Evolutionary conservation across 495 filamentous ascomycete genomes (phyloP).

Genomic region (Sordaria brevicollis): DNA sequence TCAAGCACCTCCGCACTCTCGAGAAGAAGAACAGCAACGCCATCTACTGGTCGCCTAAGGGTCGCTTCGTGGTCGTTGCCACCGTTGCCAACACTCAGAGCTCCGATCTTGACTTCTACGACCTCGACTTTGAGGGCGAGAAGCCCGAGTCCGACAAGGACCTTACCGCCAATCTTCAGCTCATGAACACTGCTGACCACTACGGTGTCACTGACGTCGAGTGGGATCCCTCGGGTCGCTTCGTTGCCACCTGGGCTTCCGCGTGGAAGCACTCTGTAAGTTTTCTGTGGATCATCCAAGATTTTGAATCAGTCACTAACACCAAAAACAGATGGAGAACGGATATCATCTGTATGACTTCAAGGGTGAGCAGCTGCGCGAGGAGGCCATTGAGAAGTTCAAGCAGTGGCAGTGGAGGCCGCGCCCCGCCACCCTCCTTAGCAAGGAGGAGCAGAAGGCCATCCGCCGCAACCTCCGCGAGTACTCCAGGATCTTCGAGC

Average conservation of each 20-base stretch:
- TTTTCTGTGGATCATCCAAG: constrained; percentile 7
- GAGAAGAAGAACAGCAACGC: constrained; percentile 99
- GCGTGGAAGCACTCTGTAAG: constrained; percentile 92
- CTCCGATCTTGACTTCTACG: constrained; percentile 95
- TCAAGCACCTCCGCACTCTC: constrained; percentile 83
- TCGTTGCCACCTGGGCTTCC: constrained; percentile 82
- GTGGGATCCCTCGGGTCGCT: constrained; percentile 94
- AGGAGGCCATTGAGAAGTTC: constrained; percentile 92
- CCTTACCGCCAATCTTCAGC: constrained; percentile 81
- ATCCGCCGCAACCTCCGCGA: constrained; percentile 98
- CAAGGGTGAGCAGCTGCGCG: constrained; percentile 76
- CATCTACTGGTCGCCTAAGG: constrained; percentile 98
- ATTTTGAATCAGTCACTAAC: constrained; percentile 25
- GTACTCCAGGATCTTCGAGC: constrained; percentile 88
- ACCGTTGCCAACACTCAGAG: constrained; percentile 84
- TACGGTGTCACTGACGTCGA: constrained; percentile 96
- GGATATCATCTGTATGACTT: constrained; percentile 98
- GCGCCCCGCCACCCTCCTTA: constrained; percentile 75
- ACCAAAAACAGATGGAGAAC: constrained; percentile 74
- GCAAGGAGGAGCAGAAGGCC: constrained; percentile 89
- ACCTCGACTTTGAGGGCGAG: constrained; percentile 95
- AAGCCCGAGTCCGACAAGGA: constrained; percentile 88
- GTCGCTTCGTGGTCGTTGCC: constrained; percentile 85
- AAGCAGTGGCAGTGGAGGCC: constrained; percentile 95
- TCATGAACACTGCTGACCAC: constrained; percentile 87